phyloP scores from a whole-genome alignment of 1,284 basidiomycete species.

The Pyrrhoderma noxium region DNA sequence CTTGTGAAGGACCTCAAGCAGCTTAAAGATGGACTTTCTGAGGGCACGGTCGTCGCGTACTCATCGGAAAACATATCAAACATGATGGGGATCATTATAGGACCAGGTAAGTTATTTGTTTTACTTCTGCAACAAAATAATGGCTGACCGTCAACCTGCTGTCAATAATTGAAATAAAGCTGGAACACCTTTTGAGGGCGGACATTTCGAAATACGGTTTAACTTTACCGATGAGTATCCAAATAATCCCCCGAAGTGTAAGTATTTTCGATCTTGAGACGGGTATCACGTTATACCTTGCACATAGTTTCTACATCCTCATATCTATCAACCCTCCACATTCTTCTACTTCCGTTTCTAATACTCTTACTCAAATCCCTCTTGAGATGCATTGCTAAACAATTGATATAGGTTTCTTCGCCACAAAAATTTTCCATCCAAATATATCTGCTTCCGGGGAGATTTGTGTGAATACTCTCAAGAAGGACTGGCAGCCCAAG shows the following conservation, averaged over 20 bases:
- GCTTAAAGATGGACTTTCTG: constrained; percentile 73
- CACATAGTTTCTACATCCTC: not conserved
- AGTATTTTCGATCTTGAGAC: constrained; percentile 27
- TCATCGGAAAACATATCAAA: constrained; percentile 82
- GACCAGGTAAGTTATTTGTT: constrained; percentile 48
- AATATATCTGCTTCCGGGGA: constrained; percentile 87
- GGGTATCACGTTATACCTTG: too few relatives aligned
- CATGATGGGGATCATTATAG: constrained; percentile 72
- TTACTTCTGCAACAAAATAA: constrained; percentile 6
- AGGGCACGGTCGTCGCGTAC: constrained; percentile 79
- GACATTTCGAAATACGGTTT: constrained; percentile 86
- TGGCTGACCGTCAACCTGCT: too few relatives aligned
- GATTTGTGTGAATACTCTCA: constrained; percentile 95
- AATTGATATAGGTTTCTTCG: constrained; percentile 67
- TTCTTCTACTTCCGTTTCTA: too few relatives aligned
- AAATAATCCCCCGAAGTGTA: constrained; percentile 86
- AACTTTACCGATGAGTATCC: constrained; percentile 87
- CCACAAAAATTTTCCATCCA: constrained; percentile 94
- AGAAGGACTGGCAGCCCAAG: constrained; percentile 94
- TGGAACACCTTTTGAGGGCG: constrained; percentile 87
- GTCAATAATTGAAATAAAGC: constrained; percentile 41
- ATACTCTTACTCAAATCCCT: too few relatives aligned
- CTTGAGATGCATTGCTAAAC: not conserved
- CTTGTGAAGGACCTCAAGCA: constrained; percentile 80
- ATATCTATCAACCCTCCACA: too few relatives aligned